phyloP scores from a whole-genome alignment of 345 rosid genomes.

The Eucalyptus erythrocorys region DNA sequence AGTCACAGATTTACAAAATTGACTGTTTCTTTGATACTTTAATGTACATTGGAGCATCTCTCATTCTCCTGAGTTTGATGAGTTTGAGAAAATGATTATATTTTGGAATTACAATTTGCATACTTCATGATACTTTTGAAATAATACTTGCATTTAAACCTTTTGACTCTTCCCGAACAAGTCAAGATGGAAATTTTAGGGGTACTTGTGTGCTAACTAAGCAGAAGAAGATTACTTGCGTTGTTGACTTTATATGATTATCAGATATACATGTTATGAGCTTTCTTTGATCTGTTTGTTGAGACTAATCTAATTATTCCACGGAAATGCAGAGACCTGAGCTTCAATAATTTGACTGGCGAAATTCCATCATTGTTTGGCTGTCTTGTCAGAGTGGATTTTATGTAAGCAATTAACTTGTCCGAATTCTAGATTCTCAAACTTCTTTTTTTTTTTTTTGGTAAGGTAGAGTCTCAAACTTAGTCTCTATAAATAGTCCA shows the following conservation, averaged over 20 bases:
- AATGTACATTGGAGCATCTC: background rate
- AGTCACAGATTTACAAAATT: background rate
- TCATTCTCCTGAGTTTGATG: background rate
- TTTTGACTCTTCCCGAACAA: background rate
- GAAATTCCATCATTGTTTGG: constrained; percentile 51
- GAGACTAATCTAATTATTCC: background rate
- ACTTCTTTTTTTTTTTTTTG: too few relatives aligned
- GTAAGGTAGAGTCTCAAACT: too few relatives aligned
- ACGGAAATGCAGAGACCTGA: constrained; percentile 54
- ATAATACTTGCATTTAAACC: background rate
- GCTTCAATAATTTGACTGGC: constrained; percentile 65
- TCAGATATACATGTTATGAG: background rate
- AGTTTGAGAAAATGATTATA: background rate
- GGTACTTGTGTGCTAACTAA: background rate
- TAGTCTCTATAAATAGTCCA: background rate
- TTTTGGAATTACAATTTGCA: background rate
- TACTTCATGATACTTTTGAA: background rate
- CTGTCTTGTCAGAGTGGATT: constrained; percentile 39
- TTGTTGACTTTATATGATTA: background rate
- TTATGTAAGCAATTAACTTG: constrained; percentile 40
- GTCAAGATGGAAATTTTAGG: background rate
- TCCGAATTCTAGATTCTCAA: background rate
- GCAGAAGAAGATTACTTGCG: background rate
- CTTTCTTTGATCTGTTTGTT: background rate
- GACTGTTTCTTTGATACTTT: background rate